Conservation (phyloP, 306 rosid species). For the Lathyrus sativus region DNA sequence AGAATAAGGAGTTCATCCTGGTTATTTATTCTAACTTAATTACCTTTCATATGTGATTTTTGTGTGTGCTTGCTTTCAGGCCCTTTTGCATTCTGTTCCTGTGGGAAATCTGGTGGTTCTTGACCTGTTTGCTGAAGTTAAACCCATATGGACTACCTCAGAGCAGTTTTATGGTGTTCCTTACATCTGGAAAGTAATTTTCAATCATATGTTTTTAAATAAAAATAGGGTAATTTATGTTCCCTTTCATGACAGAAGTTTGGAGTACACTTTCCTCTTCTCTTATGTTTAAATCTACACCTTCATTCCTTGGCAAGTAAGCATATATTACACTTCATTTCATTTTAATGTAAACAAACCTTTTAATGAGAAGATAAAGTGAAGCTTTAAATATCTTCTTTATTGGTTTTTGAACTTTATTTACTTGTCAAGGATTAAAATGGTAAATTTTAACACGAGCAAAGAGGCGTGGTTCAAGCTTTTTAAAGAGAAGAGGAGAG, state of each 20-base stretch:
- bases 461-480: neutral
- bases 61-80: conserved; percentile 55
- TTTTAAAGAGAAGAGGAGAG: neutral
- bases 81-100: conserved; percentile 86
- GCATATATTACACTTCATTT: neutral
- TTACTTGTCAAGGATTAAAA: neutral
- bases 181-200: conserved; percentile 79
- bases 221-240: conserved; percentile 10
- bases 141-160: conserved; percentile 79
- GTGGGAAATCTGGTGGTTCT: conserved; percentile 85
- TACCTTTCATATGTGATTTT: conserved; percentile 23
- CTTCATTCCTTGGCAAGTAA: neutral
- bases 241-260: neutral
- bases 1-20: conserved; percentile 18
- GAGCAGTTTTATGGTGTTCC: conserved; percentile 91
- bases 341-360: neutral
- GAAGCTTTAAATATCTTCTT: neutral
- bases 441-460: neutral
- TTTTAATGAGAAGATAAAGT: neutral
- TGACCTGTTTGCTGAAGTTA: conserved; percentile 90
- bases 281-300: conserved; percentile 4
- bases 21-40: conserved; percentile 21
- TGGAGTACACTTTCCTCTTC: neutral
- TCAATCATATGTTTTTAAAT: conserved; percentile 30
- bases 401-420: neutral